A percentile compares a stretch with the other conserved stretches of the same genome.
Evolutionary conservation across 805 yeast species (phyloP).

Genomic region (Kazachstania africana): DNA sequence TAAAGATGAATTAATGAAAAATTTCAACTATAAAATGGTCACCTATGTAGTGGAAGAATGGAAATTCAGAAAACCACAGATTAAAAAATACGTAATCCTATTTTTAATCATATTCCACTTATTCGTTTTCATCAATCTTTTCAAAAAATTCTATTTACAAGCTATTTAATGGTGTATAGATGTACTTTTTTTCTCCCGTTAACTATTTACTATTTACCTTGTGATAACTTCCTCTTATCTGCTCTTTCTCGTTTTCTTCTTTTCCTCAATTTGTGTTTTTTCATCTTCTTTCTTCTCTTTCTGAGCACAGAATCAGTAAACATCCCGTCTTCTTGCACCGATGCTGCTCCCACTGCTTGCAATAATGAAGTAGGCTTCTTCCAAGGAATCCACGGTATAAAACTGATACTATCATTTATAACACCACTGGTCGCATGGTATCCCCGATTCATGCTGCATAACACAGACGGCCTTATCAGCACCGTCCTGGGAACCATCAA

Average conservation of each 20-base stretch:
- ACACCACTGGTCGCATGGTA: too few species aligned
- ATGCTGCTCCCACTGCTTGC: background rate
- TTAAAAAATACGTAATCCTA: conserved; percentile 1
- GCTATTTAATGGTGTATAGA: too few species aligned
- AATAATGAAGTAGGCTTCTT: too few species aligned
- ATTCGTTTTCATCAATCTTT: background rate
- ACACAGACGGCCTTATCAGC: too few species aligned
- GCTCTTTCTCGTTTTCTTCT: conserved; percentile 91
- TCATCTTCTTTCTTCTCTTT: conserved; percentile 90
- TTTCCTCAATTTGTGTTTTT: conserved; percentile 93
- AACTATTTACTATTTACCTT: conserved; percentile 22
- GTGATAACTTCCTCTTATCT: conserved; percentile 55
- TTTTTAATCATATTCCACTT: background rate
- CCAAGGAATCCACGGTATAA: too few species aligned
- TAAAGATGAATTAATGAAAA: conserved; percentile 41
- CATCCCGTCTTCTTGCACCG: conserved; percentile 10
- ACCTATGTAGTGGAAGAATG: conserved; percentile 25
- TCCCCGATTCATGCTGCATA: too few species aligned
- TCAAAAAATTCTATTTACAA: background rate
- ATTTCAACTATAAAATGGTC: conserved; percentile 41
- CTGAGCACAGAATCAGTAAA: conserved; percentile 61
- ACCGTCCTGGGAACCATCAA: too few species aligned
- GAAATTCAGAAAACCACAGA: conserved; percentile 15
- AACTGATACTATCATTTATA: too few species aligned
- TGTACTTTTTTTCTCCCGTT: too few species aligned